Percentiles rank a stretch among this genome's conserved stretches.
Conservation (phyloP, 2,329 filamentous ascomycete species). For the Colletotrichum theobromicola region DNA sequence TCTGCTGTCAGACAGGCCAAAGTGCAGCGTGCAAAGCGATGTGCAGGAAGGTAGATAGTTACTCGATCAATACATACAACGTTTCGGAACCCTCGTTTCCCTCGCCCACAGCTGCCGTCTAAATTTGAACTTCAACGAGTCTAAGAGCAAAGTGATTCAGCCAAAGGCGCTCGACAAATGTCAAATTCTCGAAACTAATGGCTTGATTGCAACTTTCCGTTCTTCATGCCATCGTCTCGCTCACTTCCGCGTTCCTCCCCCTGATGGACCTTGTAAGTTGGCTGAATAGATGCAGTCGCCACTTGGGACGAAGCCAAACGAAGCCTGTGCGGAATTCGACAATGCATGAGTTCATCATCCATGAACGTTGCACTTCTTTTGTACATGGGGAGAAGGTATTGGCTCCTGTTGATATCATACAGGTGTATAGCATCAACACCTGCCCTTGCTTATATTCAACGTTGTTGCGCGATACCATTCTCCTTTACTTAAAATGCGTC, state of each 20-base stretch:
- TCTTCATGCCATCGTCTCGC: not conserved
- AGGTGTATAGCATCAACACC: fast-evolving
- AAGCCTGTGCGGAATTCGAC: not conserved
- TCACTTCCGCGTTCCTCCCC: not conserved
- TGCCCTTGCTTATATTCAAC: not conserved
- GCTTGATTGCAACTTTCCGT: not conserved
- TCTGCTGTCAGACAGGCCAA: not conserved
- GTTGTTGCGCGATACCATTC: not conserved
- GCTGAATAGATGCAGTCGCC: not conserved
- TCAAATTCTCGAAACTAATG: not conserved
- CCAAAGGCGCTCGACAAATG: not conserved
- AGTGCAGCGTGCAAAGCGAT: not conserved
- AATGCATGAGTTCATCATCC: not conserved
- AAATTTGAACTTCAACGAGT: not conserved
- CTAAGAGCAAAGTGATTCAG: not conserved
- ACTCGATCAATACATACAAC: not conserved
- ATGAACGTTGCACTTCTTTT: not conserved
- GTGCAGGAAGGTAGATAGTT: not conserved
- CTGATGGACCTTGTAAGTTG: not conserved
- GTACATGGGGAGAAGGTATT: not conserved
- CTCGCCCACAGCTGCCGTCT: not conserved
- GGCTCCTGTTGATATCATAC: fast-evolving
- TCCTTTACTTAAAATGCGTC: not conserved
- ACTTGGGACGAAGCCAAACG: not conserved
- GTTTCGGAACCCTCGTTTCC: not conserved